A percentile compares a stretch with the other conserved stretches of the same genome.
phyloP scores from a whole-genome alignment of 129 eudicot genomes.

The Cynara cardunculus region DNA sequence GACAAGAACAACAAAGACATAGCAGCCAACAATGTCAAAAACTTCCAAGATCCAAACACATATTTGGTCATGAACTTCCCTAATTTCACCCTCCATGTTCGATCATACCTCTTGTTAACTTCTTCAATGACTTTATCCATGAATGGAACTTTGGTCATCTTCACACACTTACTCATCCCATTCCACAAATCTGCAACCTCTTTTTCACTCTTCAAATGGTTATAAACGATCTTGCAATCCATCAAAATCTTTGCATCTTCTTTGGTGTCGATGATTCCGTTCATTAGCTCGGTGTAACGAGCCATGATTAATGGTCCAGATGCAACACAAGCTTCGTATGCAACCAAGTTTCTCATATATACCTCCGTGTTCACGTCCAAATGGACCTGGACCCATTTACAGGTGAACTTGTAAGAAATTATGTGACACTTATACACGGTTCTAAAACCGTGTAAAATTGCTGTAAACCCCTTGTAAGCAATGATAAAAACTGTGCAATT shows the following conservation, averaged over 20 bases:
- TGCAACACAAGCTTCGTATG: conserved; percentile 67
- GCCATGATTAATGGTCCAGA: conserved; percentile 62
- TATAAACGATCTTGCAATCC: conserved; percentile 42
- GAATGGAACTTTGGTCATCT: background rate
- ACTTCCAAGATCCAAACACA: conserved; percentile 58
- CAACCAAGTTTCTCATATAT: conserved; percentile 51
- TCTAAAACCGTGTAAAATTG: background rate
- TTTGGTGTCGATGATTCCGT: conserved; percentile 73
- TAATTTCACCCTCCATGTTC: conserved; percentile 52
- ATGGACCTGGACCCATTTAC: background rate
- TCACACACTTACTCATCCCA: conserved; percentile 61
- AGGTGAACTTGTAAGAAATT: too few species aligned
- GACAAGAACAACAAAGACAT: conserved; percentile 45
- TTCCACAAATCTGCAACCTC: conserved; percentile 77
- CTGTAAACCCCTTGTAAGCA: too few species aligned
- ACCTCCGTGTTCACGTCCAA: conserved; percentile 53
- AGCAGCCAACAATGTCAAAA: conserved; percentile 52
- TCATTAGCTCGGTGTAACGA: conserved; percentile 79
- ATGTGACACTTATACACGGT: background rate
- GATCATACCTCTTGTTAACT: conserved; percentile 49
- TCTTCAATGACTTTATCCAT: conserved; percentile 36
- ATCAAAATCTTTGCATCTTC: conserved; percentile 1
- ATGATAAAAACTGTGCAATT: too few species aligned
- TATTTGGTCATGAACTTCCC: conserved; percentile 37
- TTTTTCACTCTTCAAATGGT: conserved; percentile 58